Evolutionary conservation across 2,329 filamentous ascomycete species (phyloP).

Genomic region (Canariomyces notabilis): DNA sequence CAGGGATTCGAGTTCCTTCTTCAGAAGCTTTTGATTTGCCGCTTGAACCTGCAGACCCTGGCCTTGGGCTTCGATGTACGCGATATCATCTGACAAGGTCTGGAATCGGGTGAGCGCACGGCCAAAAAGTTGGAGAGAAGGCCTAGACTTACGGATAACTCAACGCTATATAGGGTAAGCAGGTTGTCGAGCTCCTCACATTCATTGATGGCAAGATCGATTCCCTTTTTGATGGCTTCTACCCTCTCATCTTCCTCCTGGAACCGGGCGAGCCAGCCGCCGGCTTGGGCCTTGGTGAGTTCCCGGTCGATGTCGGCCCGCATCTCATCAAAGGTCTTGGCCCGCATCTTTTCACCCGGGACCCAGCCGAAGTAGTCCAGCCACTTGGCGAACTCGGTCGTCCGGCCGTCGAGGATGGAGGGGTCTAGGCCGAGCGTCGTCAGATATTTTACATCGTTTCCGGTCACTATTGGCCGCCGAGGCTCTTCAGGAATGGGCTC

Average conservation of each 20-base stretch:
- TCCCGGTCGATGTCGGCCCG: conserved; percentile 81
- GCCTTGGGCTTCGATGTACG: conserved; percentile 94
- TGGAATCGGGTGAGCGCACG: conserved; percentile 35
- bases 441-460: conserved; percentile 75
- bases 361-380: conserved; percentile 88
- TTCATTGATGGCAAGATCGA: conserved; percentile 87
- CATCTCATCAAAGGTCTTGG: conserved; percentile 72
- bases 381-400: conserved; percentile 74
- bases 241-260: conserved; percentile 87
- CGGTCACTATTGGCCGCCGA: conserved; percentile 58
- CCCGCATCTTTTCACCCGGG: conserved; percentile 65
- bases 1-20: conserved; percentile 83
- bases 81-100: conserved; percentile 92
- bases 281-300: conserved; percentile 84
- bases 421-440: conserved; percentile 73
- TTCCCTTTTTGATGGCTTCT: conserved; percentile 75
- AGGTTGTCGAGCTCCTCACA: conserved; percentile 95
- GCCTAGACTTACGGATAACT: conserved; percentile 66
- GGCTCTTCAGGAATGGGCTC: conserved; percentile 41
- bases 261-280: conserved; percentile 80
- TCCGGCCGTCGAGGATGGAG: conserved; percentile 67
- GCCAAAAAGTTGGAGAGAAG: no score
- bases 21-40: conserved; percentile 90
- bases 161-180: conserved; percentile 88
- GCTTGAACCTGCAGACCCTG: conserved; percentile 96